Base-by-base conservation (phyloP, 371 early-diverging fungal genomes). In the Mucor piriformis region DNA sequence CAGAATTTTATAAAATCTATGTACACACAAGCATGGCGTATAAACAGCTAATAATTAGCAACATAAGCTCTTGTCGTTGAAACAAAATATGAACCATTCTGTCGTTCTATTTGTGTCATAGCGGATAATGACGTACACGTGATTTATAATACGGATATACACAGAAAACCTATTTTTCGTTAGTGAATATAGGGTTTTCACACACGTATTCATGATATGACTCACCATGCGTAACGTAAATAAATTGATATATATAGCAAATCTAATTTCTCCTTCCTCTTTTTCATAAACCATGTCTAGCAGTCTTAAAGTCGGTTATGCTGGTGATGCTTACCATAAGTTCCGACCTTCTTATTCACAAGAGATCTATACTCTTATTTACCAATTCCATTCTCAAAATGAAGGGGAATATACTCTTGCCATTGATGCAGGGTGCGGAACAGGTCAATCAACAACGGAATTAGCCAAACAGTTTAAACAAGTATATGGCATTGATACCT, bases 391-490 rank as follows among this genome's bases (percentile, higher is more conserved):
- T 61, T 43, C 64, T 25, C 71, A 74, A 8, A 37, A 54, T 6
- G 15, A 46, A 24, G 54, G 54, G 1, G 23, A 35, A 15, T 77
- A 73, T 50, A 59, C 68, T 23, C 57, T 48, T 11, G 82, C 77
- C 0, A 57, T 78, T 20, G 84, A 83, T 44, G 66, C 77, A 25
- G 84, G 74, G n/a, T 78, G 79, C n/a, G 83, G 83, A 50, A 83
- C 84, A 12, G 84, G 84, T 7, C 79, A 81, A 49, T 77, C 79
- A 2, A 82, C 85, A 0, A 34, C 61, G 3, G 79, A 65, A n/a
- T 53, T 85, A 32, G 68, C 81, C 8, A 57, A 72, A 5, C 63
- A 65, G 29, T 88, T 86, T 54, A 59, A 63, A 6, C 61, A 67
- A 7, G 85, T 85, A 8, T 50, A 78, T n/a, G 88, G 80, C 6